Base-by-base conservation (phyloP, 306 rosid genomes). In the Vachellia collinsii region DNA sequence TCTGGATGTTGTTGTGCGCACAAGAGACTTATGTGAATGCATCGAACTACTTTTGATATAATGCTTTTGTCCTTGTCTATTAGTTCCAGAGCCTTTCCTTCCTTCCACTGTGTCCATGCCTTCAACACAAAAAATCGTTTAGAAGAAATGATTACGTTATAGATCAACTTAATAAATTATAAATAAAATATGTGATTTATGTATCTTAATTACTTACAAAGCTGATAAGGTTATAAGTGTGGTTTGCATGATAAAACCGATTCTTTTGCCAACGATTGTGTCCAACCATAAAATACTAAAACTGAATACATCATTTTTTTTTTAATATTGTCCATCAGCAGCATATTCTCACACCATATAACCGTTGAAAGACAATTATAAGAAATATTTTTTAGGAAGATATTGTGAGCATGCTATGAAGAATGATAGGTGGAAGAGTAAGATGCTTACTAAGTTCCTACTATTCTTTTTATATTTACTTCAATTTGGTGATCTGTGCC, bases 341-440 rank as follows among this genome's bases (percentile, higher is more conserved):
- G 89, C 90, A 41, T 87, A 87, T 25, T 89, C 92, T 0, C 88
- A 88, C 64, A 83, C 86, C 90, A 89, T 87, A 16, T 87, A 87
- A 6, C 91, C 89, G 51, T 86, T 82, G 44, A 6, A 51, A 22
- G 51, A 19, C 25, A 23, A 7, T 70, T 46, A 37, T 4, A 74
- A 13, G 9, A 64, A 58, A 68, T 37, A 8, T n/a, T 3, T 7
- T 73, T 79, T 12, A 64, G 3, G 17, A 34, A n/a, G n/a, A 56
- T 77, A 1, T 1, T 6, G 53, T 29, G 8, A 5, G 46, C 0
- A n/a, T 19, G 8, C 2, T 1, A 8, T 29, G 16, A 37, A 3
- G 6, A 0, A 8, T 7, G 10, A 46, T 16, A 10, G 3, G 11
- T 44, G 12, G 17, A 22, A 61, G 34, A 42, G 37, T 29, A 6